Evolutionary conservation across 225 moss, liverwort and hornwort species (phyloP).

Genomic region (Anthoceros angustus): DNA sequence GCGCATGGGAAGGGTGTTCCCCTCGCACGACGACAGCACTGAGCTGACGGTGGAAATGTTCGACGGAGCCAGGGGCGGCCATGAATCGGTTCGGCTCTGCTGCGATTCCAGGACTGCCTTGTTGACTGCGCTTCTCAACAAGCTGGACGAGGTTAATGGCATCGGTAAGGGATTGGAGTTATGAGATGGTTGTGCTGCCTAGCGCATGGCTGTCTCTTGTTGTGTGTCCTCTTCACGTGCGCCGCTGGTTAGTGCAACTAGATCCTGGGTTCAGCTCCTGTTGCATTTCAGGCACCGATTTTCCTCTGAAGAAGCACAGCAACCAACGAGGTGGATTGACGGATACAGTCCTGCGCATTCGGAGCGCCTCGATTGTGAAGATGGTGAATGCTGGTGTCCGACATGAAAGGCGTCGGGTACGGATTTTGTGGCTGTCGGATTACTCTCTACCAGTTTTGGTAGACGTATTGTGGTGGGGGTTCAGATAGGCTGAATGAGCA

Average conservation of each 20-base stretch:
- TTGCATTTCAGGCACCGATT: constrained; percentile 64
- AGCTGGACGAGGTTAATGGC: constrained; percentile 90
- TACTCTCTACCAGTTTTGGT: neutral
- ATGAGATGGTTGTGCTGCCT: no score
- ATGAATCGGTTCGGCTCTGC: constrained; percentile 46
- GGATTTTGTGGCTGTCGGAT: constrained; percentile 8
- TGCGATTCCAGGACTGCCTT: constrained; percentile 88
- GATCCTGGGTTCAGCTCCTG: neutral
- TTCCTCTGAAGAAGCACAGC: constrained; percentile 85
- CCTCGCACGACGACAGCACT: constrained; percentile 59
- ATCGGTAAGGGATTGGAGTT: constrained; percentile 41
- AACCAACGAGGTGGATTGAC: constrained; percentile 89
- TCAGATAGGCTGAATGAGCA: no score
- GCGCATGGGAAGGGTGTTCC: constrained; percentile 66
- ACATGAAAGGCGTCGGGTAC: constrained; percentile 85
- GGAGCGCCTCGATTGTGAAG: constrained; percentile 88
- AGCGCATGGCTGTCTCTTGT: no score
- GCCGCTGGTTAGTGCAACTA: constrained; percentile 2
- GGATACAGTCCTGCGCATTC: constrained; percentile 81
- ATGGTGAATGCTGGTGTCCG: constrained; percentile 90
- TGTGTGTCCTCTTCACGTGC: neutral
- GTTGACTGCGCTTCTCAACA: constrained; percentile 73
- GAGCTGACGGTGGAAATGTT: constrained; percentile 76
- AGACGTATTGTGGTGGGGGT: neutral
- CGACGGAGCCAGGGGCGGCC: constrained; percentile 37